phyloP scores from a whole-genome alignment of 2,329 filamentous ascomycete genomes.

The Dactylellina drechsleri region DNA sequence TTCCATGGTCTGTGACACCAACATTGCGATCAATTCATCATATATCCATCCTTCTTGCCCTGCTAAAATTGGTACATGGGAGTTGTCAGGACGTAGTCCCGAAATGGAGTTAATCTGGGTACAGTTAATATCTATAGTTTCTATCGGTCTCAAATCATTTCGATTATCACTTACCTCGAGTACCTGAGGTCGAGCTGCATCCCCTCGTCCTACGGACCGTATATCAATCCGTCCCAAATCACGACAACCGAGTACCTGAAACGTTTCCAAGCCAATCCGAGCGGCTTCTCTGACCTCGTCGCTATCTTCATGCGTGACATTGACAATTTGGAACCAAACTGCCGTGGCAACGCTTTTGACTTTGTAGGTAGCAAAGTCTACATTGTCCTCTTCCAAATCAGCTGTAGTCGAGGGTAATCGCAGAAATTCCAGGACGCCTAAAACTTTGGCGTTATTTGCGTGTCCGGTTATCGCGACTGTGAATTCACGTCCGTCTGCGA shows the following conservation, averaged over 20 bases:
- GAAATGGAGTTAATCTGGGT: conserved; percentile 15
- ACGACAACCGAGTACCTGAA: conserved; percentile 13
- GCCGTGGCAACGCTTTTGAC: conserved; percentile 10
- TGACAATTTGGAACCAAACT: conserved; percentile 8
- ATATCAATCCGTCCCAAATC: conserved; percentile 30
- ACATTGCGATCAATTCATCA: conserved; percentile 12
- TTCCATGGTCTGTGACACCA: conserved; percentile 18
- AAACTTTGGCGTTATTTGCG: conserved; percentile 4
- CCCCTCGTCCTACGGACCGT: conserved; percentile 3
- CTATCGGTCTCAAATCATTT: background rate
- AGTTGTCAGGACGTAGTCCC: conserved; percentile 15
- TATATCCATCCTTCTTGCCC: conserved; percentile 8
- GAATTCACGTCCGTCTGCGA: conserved; percentile 26
- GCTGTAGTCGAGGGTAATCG: background rate
- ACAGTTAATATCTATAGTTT: background rate
- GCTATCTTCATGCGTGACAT: conserved; percentile 9
- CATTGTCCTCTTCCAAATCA: background rate
- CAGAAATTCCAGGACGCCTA: conserved; percentile 22
- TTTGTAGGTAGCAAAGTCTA: conserved; percentile 13
- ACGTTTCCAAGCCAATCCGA: conserved; percentile 12
- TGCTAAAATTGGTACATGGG: conserved; percentile 13
- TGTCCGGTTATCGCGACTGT: conserved; percentile 20
- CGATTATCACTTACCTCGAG: conserved; percentile 8
- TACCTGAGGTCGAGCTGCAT: conserved; percentile 6
- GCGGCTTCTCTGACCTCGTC: conserved; percentile 11